Evolutionary conservation across 495 filamentous ascomycete genomes (phyloP), one percentile per base, ranked within the genome.

Genomic region (Podospora pseudoanserina): DNA sequence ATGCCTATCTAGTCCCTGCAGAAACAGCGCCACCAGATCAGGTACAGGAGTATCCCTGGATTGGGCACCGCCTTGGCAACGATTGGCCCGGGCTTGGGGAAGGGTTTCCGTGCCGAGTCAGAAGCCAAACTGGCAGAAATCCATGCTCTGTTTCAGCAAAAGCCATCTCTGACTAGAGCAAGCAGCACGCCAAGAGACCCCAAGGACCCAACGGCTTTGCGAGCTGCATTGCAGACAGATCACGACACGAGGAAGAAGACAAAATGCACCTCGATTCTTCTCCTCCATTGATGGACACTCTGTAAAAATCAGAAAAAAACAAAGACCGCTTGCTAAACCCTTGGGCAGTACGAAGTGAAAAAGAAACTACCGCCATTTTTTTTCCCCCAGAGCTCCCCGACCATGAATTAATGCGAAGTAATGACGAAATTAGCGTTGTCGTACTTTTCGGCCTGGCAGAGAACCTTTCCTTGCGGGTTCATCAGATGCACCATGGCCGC

Each of bases 401-500:
- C 9, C 55, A 19, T 20, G 19, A 64, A 64, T 11, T 19, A 16
- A 11, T 61, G 57, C 23, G 70, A 67, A 3, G 55, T 57, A 9
- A 69, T 65, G 44, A 72, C 67, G 57, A 78, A 73, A 59, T 72
- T 73, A 18, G 67, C 23, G 30, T 73, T 66, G 63, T 77, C 74
- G 49, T 71, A 78, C 32, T 65, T 63, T 55, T 65, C 71, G 7
- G 74, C 54, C 20, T 66, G 59, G 70, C 76, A 78, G 9, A 70
- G 27, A 15, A 76, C 28, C 0, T 18, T 64, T 9, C 71, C 74
- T 9, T 67, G 65, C 2, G 61, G 60, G 60, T 67, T 61, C 55
- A 75, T 70, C 19, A 76, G 67, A 39, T 76, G 66, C 39, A 75
- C 69, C 68, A 76, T 73, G 56, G 75, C 60, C 11, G 75, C 73